Percentiles rank a stretch among this genome's conserved stretches.
These are phyloP conservation scores for Verticillium albo-atrum DNA, from an alignment of 2,329 filamentous ascomycete genomes.

Conservation along the genomic window DNA sequence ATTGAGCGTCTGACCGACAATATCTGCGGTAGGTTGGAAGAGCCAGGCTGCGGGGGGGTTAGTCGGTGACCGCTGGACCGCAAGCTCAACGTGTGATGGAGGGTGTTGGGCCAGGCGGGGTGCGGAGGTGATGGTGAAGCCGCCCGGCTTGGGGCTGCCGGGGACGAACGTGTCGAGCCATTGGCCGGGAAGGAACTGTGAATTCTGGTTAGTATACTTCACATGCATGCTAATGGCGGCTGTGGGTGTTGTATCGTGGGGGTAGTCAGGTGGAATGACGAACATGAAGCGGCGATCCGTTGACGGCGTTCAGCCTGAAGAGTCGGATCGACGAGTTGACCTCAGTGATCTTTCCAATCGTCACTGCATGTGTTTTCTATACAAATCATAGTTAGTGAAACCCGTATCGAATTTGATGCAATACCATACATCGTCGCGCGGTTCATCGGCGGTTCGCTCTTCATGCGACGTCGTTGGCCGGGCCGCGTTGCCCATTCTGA, in stretches of 20 bases:
- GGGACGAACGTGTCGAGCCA: constrained; percentile 85
- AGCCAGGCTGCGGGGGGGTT: constrained; percentile 76
- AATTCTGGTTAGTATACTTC: constrained; percentile 14
- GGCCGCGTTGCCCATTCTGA: background rate
- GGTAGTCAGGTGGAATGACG: background rate
- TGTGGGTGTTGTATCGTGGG: background rate
- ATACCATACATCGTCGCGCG: constrained; percentile 52
- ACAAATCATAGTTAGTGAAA: background rate
- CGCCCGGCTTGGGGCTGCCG: constrained; percentile 63
- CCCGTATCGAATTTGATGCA: background rate
- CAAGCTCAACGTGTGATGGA: constrained; percentile 65
- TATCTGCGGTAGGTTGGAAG: constrained; percentile 50
- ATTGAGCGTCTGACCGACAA: constrained; percentile 53
- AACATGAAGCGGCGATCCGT: background rate
- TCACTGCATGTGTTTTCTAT: constrained; percentile 56
- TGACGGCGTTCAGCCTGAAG: constrained; percentile 48
- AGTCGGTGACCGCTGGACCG: constrained; percentile 64
- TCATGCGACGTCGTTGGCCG: constrained; percentile 43
- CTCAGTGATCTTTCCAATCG: constrained; percentile 54
- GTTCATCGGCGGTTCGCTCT: constrained; percentile 70
- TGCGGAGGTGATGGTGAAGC: constrained; percentile 82
- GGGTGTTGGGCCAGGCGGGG: constrained; percentile 44
- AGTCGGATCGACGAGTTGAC: constrained; percentile 65
- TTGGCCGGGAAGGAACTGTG: constrained; percentile 74
- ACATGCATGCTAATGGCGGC: background rate